Conservation (phyloP, 1,284 basidiomycete species). For the Schizophyllum amplum region DNA sequence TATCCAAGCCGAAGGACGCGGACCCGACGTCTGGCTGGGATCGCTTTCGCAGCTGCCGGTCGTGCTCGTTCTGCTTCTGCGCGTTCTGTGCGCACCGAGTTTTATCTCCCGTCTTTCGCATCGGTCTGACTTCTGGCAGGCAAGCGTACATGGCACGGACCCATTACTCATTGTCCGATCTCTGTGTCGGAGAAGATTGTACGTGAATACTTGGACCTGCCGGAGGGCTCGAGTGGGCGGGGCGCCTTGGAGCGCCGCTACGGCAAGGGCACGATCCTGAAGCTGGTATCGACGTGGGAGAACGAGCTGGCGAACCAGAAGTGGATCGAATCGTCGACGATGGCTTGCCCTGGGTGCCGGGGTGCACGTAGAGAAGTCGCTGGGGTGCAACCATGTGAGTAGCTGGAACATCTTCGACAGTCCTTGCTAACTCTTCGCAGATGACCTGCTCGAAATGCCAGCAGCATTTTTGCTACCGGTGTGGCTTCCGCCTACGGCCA, state of each 20-base stretch:
- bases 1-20: slow-evolving; percentile 38
- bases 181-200: slow-evolving; percentile 54
- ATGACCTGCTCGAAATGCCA: slow-evolving; percentile 67
- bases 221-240: slow-evolving; percentile 40
- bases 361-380: slow-evolving; percentile 63
- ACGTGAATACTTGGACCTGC: slow-evolving; percentile 49
- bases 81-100: slow-evolving; percentile 66
- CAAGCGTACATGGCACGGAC: slow-evolving; percentile 52
- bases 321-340: slow-evolving; percentile 58
- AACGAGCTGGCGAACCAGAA: slow-evolving; percentile 61
- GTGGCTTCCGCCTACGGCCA: slow-evolving; percentile 43
- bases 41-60: slow-evolving; percentile 56
- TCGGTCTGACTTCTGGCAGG: slow-evolving; percentile 17
- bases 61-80: slow-evolving; percentile 66
- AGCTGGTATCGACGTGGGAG: slow-evolving; percentile 48
- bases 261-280: slow-evolving; percentile 47
- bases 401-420: neutral
- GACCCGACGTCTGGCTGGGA: slow-evolving; percentile 58
- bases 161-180: slow-evolving; percentile 55
- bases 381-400: slow-evolving; percentile 72
- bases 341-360: slow-evolving; percentile 64
- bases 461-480: slow-evolving; percentile 74
- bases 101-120: neutral
- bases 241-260: slow-evolving; percentile 48
- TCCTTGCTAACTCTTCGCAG: slow-evolving; percentile 25